Evolutionary conservation across 1,139 yeast species (phyloP).

Genomic region (Debaryomycetaceae sp.): DNA sequence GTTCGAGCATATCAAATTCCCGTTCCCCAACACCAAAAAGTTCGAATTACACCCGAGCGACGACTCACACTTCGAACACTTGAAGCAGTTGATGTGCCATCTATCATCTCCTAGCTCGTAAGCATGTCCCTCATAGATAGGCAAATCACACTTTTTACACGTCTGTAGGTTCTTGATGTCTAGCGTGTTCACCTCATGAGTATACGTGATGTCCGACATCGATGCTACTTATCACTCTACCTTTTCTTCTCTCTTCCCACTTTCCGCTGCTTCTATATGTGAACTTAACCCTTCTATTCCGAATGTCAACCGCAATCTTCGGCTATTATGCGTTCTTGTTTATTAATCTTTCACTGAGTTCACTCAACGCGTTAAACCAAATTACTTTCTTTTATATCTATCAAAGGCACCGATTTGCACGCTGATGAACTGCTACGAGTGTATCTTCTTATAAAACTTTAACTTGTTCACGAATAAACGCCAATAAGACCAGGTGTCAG

Average conservation of each 20-base stretch:
- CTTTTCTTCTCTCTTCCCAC: background rate
- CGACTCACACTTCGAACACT: constrained; percentile 78
- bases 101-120: constrained; percentile 85
- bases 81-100: constrained; percentile 94
- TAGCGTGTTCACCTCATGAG: constrained; percentile 2
- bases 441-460: background rate
- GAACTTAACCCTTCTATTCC: background rate
- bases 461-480: background rate
- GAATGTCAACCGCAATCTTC: background rate
- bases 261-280: background rate
- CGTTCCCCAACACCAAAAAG: constrained; percentile 88
- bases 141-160: constrained; percentile 41
- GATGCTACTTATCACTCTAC: background rate
- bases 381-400: no score
- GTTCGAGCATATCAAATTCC: constrained; percentile 83
- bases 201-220: constrained; percentile 5
- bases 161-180: constrained; percentile 17
- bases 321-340: background rate
- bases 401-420: no score
- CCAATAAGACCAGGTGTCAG: background rate
- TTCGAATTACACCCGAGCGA: constrained; percentile 84
- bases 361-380: no score
- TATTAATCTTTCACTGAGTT: no score
- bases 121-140: constrained; percentile 74
- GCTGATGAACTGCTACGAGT: background rate